Conservation (phyloP, 331 rosid genomes). For the Erythrophleum ivorense region DNA sequence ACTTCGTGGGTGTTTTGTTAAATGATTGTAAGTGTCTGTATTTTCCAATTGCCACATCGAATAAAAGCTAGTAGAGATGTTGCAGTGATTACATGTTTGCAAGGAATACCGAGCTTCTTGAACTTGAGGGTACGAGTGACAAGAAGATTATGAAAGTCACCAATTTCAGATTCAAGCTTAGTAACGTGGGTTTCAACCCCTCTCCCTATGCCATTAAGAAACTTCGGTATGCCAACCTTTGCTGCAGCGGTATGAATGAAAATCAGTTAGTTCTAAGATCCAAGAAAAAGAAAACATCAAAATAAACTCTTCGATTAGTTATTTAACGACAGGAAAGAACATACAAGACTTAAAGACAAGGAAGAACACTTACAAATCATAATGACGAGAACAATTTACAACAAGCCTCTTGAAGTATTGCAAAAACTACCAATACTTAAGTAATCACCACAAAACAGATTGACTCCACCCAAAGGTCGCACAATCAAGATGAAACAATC, state of each 20-base stretch:
- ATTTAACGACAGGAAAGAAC: neutral
- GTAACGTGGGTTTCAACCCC: constrained; percentile 85
- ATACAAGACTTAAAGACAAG: no score
- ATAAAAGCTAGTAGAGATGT: neutral
- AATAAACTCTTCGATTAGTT: no score
- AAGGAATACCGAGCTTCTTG: constrained; percentile 65
- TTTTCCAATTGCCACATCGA: constrained; percentile 7
- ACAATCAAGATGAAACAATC: no score
- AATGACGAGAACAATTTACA: no score
- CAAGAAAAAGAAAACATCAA: no score
- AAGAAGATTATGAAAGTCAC: constrained; percentile 75
- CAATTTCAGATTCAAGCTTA: constrained; percentile 84
- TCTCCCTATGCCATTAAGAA: constrained; percentile 75
- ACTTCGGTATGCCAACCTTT: constrained; percentile 86
- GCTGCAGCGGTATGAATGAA: constrained; percentile 47
- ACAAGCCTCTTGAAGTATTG: no score
- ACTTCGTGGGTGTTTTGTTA: neutral
- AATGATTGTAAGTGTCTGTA: neutral
- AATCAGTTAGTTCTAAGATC: constrained; percentile 17
- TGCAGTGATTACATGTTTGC: constrained; percentile 67
- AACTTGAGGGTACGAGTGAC: constrained; percentile 83
- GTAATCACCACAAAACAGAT: no score
- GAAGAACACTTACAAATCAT: no score
- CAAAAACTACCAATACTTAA: no score
- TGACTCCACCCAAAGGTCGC: no score